phyloP scores from a whole-genome alignment of 345 rosid species.

The Aquilaria malaccensis region DNA sequence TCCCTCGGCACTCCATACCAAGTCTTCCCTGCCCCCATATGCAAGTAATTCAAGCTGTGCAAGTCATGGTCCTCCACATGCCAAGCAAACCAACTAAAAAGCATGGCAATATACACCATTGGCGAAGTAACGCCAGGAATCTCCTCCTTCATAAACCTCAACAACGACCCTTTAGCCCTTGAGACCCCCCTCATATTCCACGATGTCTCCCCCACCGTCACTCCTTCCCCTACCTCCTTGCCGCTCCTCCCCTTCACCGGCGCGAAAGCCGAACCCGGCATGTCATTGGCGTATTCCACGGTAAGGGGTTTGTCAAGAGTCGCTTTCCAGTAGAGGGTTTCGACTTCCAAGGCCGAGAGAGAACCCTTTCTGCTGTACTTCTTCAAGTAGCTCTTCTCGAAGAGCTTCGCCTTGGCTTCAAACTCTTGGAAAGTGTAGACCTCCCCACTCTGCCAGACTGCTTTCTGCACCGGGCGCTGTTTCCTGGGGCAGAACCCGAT shows the following conservation, averaged over 20 bases:
- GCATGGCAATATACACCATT: constrained; percentile 92
- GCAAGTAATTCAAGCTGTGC: constrained; percentile 97
- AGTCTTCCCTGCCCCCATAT: constrained; percentile 91
- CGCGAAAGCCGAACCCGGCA: constrained; percentile 93
- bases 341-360: constrained; percentile 65
- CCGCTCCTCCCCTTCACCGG: constrained; percentile 38
- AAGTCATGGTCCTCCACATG: constrained; percentile 97
- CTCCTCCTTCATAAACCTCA: constrained; percentile 96
- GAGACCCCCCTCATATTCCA: constrained; percentile 99
- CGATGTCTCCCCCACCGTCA: constrained; percentile 74
- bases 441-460: constrained; percentile 98
- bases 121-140: constrained; percentile 99
- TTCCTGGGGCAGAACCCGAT: constrained; percentile 98
- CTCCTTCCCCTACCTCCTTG: constrained; percentile 43
- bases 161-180: constrained; percentile 81
- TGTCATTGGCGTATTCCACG: constrained; percentile 95
- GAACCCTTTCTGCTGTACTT: constrained; percentile 46
- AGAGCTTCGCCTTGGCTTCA: constrained; percentile 75
- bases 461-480: constrained; percentile 80
- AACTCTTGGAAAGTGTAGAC: constrained; percentile 76
- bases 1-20: constrained; percentile 98
- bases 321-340: constrained; percentile 97
- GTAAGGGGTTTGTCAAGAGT: constrained; percentile 85
- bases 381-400: constrained; percentile 63
- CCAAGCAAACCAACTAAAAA: constrained; percentile 99